Conservation (phyloP, 2,329 filamentous ascomycete species). For the Berkeleyomyces basicola region DNA sequence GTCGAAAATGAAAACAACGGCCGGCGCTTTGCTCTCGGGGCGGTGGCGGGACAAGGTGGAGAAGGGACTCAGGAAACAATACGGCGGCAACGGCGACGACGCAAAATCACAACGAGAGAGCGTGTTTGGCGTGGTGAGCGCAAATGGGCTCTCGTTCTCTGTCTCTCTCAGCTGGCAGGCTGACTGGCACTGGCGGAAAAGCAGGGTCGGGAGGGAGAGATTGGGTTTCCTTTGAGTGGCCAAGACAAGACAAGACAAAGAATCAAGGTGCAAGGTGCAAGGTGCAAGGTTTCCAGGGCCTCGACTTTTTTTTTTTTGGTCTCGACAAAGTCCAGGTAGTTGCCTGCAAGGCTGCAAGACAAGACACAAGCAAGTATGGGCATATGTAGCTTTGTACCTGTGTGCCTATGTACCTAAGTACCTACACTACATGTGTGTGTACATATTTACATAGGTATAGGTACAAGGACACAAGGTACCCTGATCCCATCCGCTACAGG, state of each 20-base stretch:
- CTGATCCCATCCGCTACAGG: not conserved
- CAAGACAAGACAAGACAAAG: not conserved
- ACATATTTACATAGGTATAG: too few relatives aligned
- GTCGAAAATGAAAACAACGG: not conserved
- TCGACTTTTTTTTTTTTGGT: too few relatives aligned
- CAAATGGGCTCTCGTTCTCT: not conserved
- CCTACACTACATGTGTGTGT: too few relatives aligned
- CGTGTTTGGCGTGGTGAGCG: constrained; percentile 10
- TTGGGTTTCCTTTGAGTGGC: not conserved
- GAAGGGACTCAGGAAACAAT: not conserved
- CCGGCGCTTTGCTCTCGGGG: not conserved
- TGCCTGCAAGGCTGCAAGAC: too few relatives aligned
- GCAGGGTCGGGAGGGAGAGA: not conserved
- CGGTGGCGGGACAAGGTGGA: not conserved
- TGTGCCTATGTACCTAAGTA: too few relatives aligned
- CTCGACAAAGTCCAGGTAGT: too few relatives aligned
- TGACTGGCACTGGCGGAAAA: not conserved
- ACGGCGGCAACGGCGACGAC: not conserved
- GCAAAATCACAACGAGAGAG: not conserved
- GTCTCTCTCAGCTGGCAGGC: not conserved
- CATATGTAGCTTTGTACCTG: too few relatives aligned
- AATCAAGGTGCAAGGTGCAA: too few relatives aligned
- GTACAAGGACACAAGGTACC: not conserved
- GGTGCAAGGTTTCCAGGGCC: too few relatives aligned
- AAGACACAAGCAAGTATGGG: too few relatives aligned